Conservation (phyloP, 352 stramenopile species). For the Salisapilia sapeloensis region DNA sequence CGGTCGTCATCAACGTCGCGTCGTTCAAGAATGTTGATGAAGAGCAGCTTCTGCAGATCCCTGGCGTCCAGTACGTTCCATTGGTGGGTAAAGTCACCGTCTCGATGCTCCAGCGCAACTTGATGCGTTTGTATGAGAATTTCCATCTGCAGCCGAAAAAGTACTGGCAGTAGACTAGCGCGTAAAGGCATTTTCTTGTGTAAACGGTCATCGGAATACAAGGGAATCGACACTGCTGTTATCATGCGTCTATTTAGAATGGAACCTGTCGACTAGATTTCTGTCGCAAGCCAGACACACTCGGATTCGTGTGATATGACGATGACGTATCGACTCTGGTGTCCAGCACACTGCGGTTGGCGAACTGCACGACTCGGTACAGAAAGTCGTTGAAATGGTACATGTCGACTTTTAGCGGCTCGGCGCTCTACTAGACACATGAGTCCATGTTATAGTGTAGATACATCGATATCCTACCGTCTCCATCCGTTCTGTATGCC, state of each 20-base stretch:
- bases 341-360: too few relatives aligned
- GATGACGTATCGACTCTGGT: too few relatives aligned
- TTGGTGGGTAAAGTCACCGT: slow-evolving; percentile 96
- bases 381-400: slow-evolving; percentile 40
- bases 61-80: slow-evolving; percentile 88
- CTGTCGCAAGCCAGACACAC: too few relatives aligned
- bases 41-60: slow-evolving; percentile 76
- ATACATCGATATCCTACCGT: slow-evolving; percentile 13
- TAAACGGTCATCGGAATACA: too few relatives aligned
- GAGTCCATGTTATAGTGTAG: neutral
- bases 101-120: slow-evolving; percentile 91
- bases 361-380: slow-evolving; percentile 35
- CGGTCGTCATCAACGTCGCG: slow-evolving; percentile 92
- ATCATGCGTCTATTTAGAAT: too few relatives aligned
- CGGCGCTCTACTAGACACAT: slow-evolving; percentile 18
- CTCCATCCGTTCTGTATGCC: slow-evolving; percentile 31
- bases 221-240: too few relatives aligned
- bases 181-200: neutral
- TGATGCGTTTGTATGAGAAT: slow-evolving; percentile 92
- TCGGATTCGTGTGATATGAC: too few relatives aligned
- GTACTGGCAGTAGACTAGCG: slow-evolving; percentile 46
- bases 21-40: slow-evolving; percentile 94
- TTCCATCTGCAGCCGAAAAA: slow-evolving; percentile 86
- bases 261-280: too few relatives aligned
- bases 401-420: slow-evolving; percentile 31